Percentiles rank a stretch among this genome's conserved stretches.
phyloP scores from a whole-genome alignment of 177 flowering plant genomes.

The Vitis hybrid region DNA sequence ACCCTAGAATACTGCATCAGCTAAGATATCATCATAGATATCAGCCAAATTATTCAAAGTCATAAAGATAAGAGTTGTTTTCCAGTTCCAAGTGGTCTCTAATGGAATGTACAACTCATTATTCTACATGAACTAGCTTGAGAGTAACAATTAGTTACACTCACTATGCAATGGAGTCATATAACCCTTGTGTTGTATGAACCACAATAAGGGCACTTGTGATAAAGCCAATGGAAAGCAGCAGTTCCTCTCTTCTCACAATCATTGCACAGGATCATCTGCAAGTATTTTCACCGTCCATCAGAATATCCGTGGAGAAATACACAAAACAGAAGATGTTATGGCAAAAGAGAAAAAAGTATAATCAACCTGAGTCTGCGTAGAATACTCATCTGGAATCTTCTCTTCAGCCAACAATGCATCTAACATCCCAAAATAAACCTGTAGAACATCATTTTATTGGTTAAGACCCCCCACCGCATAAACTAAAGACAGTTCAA shows the following conservation, averaged over 20 bases:
- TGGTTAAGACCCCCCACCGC: too few relatives aligned
- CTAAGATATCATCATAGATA: too few relatives aligned
- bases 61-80: too few relatives aligned
- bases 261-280: slow-evolving; percentile 84
- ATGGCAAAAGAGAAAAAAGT: neutral
- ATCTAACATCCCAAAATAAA: slow-evolving; percentile 80
- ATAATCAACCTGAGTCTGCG: slow-evolving; percentile 62
- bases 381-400: slow-evolving; percentile 63
- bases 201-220: slow-evolving; percentile 75
- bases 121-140: slow-evolving; percentile 4
- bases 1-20: too few relatives aligned
- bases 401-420: slow-evolving; percentile 71
- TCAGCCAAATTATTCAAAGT: too few relatives aligned
- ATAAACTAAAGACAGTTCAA: too few relatives aligned
- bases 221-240: slow-evolving; percentile 76
- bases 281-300: slow-evolving; percentile 15
- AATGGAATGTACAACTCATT: neutral
- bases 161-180: slow-evolving; percentile 19
- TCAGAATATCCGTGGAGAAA: neutral
- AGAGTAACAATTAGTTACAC: slow-evolving; percentile 12
- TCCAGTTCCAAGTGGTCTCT: too few relatives aligned
- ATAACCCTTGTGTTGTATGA: slow-evolving; percentile 80
- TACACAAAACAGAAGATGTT: neutral
- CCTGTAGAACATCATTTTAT: slow-evolving; percentile 36
- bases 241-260: slow-evolving; percentile 78